Evolutionary conservation across 805 yeast species (phyloP), one percentile per base, ranked within the genome.

Genomic region (Nakazawaea anatomiae): DNA sequence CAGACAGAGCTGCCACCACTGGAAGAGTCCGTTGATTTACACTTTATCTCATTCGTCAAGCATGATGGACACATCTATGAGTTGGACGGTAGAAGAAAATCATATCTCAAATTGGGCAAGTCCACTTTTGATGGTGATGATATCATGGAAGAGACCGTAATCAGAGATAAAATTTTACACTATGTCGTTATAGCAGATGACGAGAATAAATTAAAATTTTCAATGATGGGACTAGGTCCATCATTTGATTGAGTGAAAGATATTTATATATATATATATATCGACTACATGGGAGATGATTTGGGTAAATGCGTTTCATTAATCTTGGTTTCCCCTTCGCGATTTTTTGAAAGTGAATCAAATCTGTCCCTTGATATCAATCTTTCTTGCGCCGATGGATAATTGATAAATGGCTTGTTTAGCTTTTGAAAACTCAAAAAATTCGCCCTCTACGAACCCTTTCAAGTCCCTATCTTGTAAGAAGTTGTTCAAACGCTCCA

Each of bases 361-460:
- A 6, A 82, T 74, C 67, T 91, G 97, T 1, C 98, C 98, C 71
- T 91, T 91, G 55, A 92, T 90, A 62, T 91, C 97, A 11, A 91
- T 82, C 60, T 75, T 84, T 53, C 70, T 78, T 57, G 75, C 74
- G 10, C 47, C 35, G 67, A 69, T 45, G 57, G 66, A 54, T 64
- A 52, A 32, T 50, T 60, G 12, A 62, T 40, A 7, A 46, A 45
- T 42, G 62, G 67, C 14, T 58, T 50, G 27, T 50, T 59, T 53
- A 6, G 68, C 61, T 35, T 52, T 47, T 29, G 52, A 48, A 30
- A 69, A 62, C 28, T 66, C 67, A 35, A 67, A 57, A 11, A 45
- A 44, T 2, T 53, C 44, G 18, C 53, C 59, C 2, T 55, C 58
- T 27, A 60, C 48, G 48, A 59, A 73, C 32, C 61, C 54, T 0